These are phyloP conservation scores for Diaporthe vexans DNA, from an alignment of 2,329 filamentous ascomycete species.

Conservation along the genomic window DNA sequence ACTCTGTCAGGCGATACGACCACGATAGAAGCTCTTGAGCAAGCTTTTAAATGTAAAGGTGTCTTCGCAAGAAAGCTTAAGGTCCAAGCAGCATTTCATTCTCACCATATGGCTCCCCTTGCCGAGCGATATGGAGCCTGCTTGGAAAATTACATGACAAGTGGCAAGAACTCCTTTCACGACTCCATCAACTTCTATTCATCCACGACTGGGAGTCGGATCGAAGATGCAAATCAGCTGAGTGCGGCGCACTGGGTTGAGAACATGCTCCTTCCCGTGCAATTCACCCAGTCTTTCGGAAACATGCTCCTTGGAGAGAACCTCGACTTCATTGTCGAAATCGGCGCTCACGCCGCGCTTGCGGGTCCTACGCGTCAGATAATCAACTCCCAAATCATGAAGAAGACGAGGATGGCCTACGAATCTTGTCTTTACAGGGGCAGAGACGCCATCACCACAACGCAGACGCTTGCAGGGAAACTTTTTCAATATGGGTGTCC, in stretches of 20 bases:
- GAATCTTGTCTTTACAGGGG: background rate
- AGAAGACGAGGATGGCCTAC: background rate
- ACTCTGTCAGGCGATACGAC: conserved; percentile 51
- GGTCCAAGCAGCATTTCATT: conserved; percentile 50
- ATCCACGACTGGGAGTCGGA: background rate
- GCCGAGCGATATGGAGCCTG: conserved; percentile 43
- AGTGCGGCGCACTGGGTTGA: background rate
- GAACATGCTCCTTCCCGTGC: background rate
- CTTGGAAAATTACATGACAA: background rate
- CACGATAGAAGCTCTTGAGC: conserved; percentile 46
- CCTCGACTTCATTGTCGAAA: conserved; percentile 46
- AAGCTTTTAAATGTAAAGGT: conserved; percentile 44
- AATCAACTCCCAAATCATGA: conserved; percentile 33
- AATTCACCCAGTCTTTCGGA: background rate
- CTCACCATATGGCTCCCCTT: conserved; percentile 46
- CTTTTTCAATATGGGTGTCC: background rate
- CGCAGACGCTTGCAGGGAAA: background rate
- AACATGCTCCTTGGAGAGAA: background rate
- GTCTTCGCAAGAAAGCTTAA: conserved; percentile 48
- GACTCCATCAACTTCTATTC: background rate
- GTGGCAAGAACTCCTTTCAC: background rate
- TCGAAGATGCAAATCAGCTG: background rate
- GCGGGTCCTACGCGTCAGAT: conserved; percentile 48
- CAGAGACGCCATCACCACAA: background rate
- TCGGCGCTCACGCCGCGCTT: conserved; percentile 49